phyloP scores from a whole-genome alignment of 73 alveolate genomes.

The Loxodes magnus region DNA sequence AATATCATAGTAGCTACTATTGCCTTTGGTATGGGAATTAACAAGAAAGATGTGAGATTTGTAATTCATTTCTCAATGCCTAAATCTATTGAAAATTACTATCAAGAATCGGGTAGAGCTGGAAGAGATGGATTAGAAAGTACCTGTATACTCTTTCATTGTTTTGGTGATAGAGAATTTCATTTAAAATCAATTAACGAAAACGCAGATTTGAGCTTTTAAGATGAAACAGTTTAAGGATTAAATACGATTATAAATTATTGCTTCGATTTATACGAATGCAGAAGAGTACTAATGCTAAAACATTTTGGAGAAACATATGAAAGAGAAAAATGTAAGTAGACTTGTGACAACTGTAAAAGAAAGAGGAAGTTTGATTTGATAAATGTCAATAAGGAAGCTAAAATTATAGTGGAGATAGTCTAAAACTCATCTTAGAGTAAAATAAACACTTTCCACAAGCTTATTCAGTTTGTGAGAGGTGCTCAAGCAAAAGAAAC shows the following conservation, averaged over 20 bases:
- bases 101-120: slow-evolving; percentile 97
- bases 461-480: background rate
- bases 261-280: slow-evolving; percentile 60
- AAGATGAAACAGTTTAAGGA: slow-evolving; percentile 29
- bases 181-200: slow-evolving; percentile 1
- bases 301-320: slow-evolving; percentile 68
- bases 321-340: slow-evolving; percentile 45
- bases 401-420: slow-evolving; percentile 18
- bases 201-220: slow-evolving; percentile 1
- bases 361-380: slow-evolving; percentile 10
- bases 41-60: slow-evolving; percentile 95
- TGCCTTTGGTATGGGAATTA: slow-evolving; percentile 99
- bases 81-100: slow-evolving; percentile 83
- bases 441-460: background rate
- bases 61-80: slow-evolving; percentile 96
- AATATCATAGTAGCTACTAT: slow-evolving; percentile 97
- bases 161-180: slow-evolving; percentile 22
- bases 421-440: slow-evolving; percentile 5
- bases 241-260: slow-evolving; percentile 14
- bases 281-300: slow-evolving; percentile 56
- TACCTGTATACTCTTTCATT: slow-evolving; percentile 43
- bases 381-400: slow-evolving; percentile 22
- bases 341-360: slow-evolving; percentile 46
- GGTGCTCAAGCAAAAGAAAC: background rate
- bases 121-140: slow-evolving; percentile 90